Base-by-base conservation (phyloP, 768 basidiomycete species). In the Leucosporidium scottii region DNA sequence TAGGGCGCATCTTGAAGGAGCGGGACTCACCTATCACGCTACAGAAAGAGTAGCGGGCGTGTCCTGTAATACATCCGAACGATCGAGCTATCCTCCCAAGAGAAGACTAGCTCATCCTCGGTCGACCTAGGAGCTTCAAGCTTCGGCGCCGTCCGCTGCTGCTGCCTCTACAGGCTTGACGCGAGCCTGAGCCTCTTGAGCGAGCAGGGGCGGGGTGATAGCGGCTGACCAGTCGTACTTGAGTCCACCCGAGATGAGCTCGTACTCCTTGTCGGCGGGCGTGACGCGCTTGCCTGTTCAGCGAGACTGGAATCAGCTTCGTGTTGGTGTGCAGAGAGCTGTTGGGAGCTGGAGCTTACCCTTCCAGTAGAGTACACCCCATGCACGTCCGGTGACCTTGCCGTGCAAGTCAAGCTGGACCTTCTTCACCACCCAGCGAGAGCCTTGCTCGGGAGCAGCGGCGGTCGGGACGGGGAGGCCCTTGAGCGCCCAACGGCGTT, bases 401-500 rank as follows among this genome's bases (percentile, higher is more conserved):
- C 57, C 61, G 47, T n/a, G n/a, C 1, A 31, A 0, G 30, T 25
- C 9, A 13, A 64, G 25, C 2, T 36, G 21, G 13, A 63, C 61
- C 48, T 62, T 60, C 49, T 62, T 63, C 53, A 71, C 56, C 17
- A 68, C 70, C 57, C 61, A 71, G 57, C 30, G 51, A 61, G 67
- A 71, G 48, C 47, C 10, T 8, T 4, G 6, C n/a, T 39, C 64
- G 18, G 63, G 20, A 25, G 62, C 9, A 10, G 70, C n/a, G 6
- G 50, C 13, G 51, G 61, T 13, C 2, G 70, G 70, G 9, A 64
- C 57, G 31, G 66, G 64, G 51, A 68, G 47, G 0, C 61, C 64
- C 65, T 71, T 68, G 48, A 28, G 61, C 1, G 27, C 58, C 70
- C 70, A 71, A 2, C 64, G 44, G 0, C 20, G 17, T 20, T 54